These are phyloP conservation scores for Rhodamnia argentea DNA, from an alignment of 345 rosid genomes.

Conservation along the genomic window DNA sequence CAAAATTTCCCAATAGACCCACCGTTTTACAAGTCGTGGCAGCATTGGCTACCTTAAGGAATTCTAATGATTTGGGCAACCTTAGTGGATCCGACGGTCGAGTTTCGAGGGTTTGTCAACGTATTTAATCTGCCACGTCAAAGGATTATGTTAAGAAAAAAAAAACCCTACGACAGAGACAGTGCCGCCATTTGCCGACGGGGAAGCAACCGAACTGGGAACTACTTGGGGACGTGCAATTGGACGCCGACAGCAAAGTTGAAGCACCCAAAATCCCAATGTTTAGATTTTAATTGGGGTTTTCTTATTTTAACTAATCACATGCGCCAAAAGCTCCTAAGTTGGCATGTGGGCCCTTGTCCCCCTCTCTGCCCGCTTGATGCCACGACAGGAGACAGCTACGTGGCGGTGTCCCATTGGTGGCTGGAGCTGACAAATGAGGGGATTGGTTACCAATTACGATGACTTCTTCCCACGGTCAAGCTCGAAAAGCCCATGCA, in stretches of 20 bases:
- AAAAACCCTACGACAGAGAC: not conserved
- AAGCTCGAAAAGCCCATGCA: not conserved
- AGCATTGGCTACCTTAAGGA: not conserved
- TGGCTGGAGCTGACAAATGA: not conserved
- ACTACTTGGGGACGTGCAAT: not conserved
- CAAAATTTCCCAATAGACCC: not conserved
- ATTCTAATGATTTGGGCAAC: not conserved
- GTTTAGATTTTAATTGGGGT: not conserved
- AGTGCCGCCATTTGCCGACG: not conserved
- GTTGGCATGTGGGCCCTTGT: not conserved
- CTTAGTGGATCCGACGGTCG: not conserved
- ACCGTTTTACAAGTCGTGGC: not conserved
- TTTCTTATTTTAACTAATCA: not conserved
- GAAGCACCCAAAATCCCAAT: not conserved
- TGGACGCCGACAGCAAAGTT: not conserved
- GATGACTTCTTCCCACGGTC: not conserved
- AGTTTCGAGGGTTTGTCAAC: not conserved
- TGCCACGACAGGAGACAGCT: not conserved
- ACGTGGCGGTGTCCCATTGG: not conserved
- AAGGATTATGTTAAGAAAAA: not conserved
- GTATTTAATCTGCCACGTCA: not conserved
- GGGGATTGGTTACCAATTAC: not conserved
- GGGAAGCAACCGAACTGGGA: not conserved
- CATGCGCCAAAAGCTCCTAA: not conserved
- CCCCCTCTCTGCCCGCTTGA: not conserved